Conservation (phyloP, 2,329 filamentous ascomycete genomes). For the Orbilia blumenaviensis region DNA sequence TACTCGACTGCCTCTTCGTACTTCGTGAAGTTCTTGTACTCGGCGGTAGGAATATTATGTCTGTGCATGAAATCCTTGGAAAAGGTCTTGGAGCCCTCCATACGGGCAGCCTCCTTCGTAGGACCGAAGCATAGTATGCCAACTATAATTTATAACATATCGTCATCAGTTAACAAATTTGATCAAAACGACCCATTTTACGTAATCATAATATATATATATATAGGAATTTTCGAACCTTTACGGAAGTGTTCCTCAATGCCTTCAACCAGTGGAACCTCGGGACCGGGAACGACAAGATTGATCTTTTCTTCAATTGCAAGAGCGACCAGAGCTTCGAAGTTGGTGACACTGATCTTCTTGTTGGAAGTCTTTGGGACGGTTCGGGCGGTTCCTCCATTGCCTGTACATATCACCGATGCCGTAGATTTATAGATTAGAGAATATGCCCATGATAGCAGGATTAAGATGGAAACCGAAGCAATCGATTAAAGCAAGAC, state of each 20-base stretch:
- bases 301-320: slow-evolving; percentile 78
- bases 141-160: slow-evolving; percentile 64
- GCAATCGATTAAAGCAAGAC: too few relatives aligned
- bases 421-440: neutral
- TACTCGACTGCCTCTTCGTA: slow-evolving; percentile 78
- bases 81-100: slow-evolving; percentile 97
- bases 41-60: slow-evolving; percentile 87
- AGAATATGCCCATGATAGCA: too few relatives aligned
- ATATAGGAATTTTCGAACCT: too few relatives aligned
- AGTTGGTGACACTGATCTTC: slow-evolving; percentile 77
- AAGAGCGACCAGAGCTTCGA: slow-evolving; percentile 77
- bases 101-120: slow-evolving; percentile 79
- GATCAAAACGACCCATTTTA: slow-evolving; percentile 24
- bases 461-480: neutral
- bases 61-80: slow-evolving; percentile 98
- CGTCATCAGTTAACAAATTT: neutral
- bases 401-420: slow-evolving; percentile 68
- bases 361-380: slow-evolving; percentile 77
- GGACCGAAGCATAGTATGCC: slow-evolving; percentile 88
- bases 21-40: slow-evolving; percentile 86
- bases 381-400: slow-evolving; percentile 81
- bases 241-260: slow-evolving; percentile 80
- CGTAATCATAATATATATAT: slow-evolving; percentile 59
- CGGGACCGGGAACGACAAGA: slow-evolving; percentile 87
- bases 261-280: slow-evolving; percentile 91